Percentiles rank a stretch among this genome's conserved stretches.
Evolutionary conservation across 768 basidiomycete species (phyloP).

Genomic region (Dioszegia aurantiaca): DNA sequence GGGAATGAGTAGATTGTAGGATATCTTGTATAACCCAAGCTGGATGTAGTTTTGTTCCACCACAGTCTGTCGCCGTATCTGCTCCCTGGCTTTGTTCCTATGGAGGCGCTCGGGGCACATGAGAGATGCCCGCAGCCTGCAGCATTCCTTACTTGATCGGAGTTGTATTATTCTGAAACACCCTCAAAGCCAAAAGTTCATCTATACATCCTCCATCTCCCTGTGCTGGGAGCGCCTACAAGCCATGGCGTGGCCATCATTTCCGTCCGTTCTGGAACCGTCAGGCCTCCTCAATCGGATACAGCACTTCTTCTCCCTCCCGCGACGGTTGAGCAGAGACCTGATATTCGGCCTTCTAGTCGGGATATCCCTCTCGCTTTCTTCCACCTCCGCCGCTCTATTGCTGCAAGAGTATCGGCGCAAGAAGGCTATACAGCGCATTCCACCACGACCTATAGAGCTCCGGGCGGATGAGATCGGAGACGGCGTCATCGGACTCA

Average conservation of each 20-base stretch:
- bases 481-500: slow-evolving; percentile 71
- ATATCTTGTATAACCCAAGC: background rate
- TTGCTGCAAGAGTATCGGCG: slow-evolving; percentile 60
- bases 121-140: background rate
- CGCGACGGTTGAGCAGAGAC: slow-evolving; percentile 35
- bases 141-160: background rate
- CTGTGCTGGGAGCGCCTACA: background rate
- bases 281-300: background rate
- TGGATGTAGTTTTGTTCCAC: too few species aligned
- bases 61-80: too few species aligned
- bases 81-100: too few species aligned
- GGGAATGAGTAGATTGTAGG: slow-evolving; percentile 9
- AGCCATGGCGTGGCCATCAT: slow-evolving; percentile 10
- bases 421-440: slow-evolving; percentile 29
- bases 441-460: slow-evolving; percentile 49
- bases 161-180: background rate
- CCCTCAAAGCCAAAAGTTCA: too few species aligned
- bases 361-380: slow-evolving; percentile 73
- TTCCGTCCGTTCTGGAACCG: background rate
- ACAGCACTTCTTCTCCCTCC: slow-evolving; percentile 18
- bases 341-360: slow-evolving; percentile 61
- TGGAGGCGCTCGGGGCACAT: too few species aligned
- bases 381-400: slow-evolving; percentile 64
- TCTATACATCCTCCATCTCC: background rate
- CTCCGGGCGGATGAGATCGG: slow-evolving; percentile 69